These are phyloP conservation scores for Scutellaria baicalensis DNA, from an alignment of 257 asterid species.

Conservation along the genomic window DNA sequence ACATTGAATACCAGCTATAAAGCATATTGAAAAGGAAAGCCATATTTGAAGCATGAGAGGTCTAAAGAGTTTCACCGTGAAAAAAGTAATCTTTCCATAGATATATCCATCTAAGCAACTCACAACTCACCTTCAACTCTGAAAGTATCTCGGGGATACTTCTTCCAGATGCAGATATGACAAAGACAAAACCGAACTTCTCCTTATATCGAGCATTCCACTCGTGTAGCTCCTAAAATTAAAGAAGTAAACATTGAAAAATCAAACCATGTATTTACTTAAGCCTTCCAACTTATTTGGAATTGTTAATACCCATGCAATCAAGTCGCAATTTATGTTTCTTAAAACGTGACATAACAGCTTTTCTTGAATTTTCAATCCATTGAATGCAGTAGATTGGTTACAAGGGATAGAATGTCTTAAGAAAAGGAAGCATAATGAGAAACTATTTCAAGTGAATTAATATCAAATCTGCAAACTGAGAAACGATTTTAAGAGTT, in stretches of 20 bases:
- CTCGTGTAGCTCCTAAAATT: slow-evolving; percentile 65
- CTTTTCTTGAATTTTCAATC: neutral
- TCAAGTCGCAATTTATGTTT: neutral
- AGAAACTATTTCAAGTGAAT: neutral
- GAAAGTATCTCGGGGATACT: slow-evolving; percentile 76
- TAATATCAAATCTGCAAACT: neutral
- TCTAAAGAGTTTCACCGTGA: neutral
- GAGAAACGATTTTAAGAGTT: neutral
- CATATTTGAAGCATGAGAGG: neutral
- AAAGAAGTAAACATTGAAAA: slow-evolving; percentile 2
- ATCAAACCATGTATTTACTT: neutral
- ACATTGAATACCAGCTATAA: neutral
- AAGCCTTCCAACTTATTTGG: neutral
- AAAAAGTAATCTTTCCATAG: neutral
- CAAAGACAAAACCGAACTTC: slow-evolving; percentile 86
- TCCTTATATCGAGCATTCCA: slow-evolving; percentile 69
- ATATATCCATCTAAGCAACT: neutral
- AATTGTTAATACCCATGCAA: neutral
- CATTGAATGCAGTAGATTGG: neutral
- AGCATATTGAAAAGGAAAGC: neutral
- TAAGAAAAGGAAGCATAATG: neutral
- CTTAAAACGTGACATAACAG: neutral
- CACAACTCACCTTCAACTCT: slow-evolving; percentile 60
- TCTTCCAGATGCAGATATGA: slow-evolving; percentile 91
- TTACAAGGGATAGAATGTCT: too few relatives aligned